These are phyloP conservation scores for Dalbergia cochinchinensis DNA, from an alignment of 306 rosid species.

Conservation along the genomic window DNA sequence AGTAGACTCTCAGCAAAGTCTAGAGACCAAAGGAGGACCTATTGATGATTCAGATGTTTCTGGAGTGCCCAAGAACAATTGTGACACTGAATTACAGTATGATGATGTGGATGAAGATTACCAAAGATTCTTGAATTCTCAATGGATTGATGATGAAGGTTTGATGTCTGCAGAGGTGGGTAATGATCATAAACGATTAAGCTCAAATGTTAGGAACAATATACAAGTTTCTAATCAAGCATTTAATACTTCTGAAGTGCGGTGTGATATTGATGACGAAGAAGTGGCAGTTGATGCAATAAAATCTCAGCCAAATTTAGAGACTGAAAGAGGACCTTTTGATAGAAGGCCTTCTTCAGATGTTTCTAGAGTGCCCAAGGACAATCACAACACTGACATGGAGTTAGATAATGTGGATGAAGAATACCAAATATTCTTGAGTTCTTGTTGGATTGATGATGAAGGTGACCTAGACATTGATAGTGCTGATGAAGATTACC, in stretches of 20 bases:
- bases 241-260: background rate
- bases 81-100: slow-evolving; percentile 10
- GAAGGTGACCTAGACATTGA: slow-evolving; percentile 26
- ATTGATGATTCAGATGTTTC: slow-evolving; percentile 1
- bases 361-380: slow-evolving; percentile 12
- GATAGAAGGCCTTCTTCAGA: background rate
- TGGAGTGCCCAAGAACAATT: background rate
- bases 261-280: slow-evolving; percentile 24
- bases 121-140: slow-evolving; percentile 23
- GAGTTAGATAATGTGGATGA: slow-evolving; percentile 42
- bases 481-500: slow-evolving; percentile 49
- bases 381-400: background rate
- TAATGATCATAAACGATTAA: background rate
- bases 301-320: background rate
- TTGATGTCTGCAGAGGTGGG: background rate
- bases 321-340: slow-evolving; percentile 10
- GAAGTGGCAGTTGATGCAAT: slow-evolving; percentile 1
- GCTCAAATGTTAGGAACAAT: slow-evolving; percentile 6
- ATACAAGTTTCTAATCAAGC: background rate
- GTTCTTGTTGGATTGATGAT: slow-evolving; percentile 23
- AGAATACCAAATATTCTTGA: slow-evolving; percentile 43
- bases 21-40: slow-evolving; percentile 9
- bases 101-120: slow-evolving; percentile 51
- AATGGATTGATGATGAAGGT: slow-evolving; percentile 23
- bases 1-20: background rate